Percentiles rank a stretch among this genome's conserved stretches.
Evolutionary conservation across 495 filamentous ascomycete genomes (phyloP).

Genomic region (Rhypophila decipiens): DNA sequence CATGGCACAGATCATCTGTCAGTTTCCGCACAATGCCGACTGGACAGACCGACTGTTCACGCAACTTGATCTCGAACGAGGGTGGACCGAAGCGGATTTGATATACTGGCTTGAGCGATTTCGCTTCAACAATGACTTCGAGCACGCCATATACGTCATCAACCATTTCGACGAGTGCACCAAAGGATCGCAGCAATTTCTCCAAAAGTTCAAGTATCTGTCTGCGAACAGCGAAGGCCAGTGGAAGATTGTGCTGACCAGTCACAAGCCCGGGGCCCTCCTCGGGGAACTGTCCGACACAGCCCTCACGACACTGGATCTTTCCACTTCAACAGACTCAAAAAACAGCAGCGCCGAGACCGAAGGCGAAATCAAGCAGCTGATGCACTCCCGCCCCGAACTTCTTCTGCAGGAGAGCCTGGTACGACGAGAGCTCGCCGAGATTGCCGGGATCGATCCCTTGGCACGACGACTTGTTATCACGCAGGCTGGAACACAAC

Average conservation of each 20-base stretch:
- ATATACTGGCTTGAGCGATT: conserved; percentile 10
- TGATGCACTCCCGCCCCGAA: conserved; percentile 3
- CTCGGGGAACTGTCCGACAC: conserved; percentile 1
- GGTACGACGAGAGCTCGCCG: not conserved
- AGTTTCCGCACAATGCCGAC: not conserved
- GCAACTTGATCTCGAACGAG: conserved; percentile 3
- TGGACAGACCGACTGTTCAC: not conserved
- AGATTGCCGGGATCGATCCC: conserved; percentile 1
- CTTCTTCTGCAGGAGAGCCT: conserved; percentile 1
- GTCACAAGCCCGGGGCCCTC: not conserved
- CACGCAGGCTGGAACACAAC: not conserved
- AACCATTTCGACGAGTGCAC: conserved; percentile 11
- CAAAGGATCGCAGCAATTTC: not conserved
- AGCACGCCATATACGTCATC: conserved; percentile 9
- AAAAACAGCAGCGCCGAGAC: not conserved
- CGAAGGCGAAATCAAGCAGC: not conserved
- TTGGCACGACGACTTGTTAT: conserved; percentile 1
- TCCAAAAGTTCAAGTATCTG: not conserved
- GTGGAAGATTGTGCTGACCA: conserved; percentile 1
- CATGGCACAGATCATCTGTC: conserved; percentile 11
- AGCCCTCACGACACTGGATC: not conserved
- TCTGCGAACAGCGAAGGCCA: not conserved
- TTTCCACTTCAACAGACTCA: not conserved
- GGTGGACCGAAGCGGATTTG: conserved; percentile 14
- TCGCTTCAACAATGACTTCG: not conserved